Conservation (phyloP, 2,329 filamentous ascomycete species). For the Ilyonectria robusta region DNA sequence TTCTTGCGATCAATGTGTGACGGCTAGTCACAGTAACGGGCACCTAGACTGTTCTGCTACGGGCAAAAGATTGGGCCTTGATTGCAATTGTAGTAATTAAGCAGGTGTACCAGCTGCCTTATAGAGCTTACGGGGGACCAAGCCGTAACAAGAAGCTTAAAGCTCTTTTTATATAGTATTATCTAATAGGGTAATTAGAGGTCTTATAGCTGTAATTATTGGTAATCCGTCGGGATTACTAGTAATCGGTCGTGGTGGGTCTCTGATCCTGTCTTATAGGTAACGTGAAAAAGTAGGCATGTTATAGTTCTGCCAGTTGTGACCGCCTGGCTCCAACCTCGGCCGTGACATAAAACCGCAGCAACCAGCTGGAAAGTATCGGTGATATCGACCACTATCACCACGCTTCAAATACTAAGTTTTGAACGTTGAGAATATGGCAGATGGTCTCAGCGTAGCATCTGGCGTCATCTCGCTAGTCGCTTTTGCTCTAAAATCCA, state of each 20-base stretch:
- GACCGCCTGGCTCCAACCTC: no score
- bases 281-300: no score
- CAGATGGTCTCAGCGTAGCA: conserved; percentile 34
- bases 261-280: no score
- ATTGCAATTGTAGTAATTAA: conserved; percentile 7
- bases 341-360: no score
- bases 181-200: no score
- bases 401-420: not conserved
- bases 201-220: no score
- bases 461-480: conserved; percentile 34
- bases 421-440: conserved; percentile 23
- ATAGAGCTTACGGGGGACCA: conserved; percentile 2
- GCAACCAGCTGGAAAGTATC: not conserved
- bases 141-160: conserved; percentile 4
- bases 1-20: no score
- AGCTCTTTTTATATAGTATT: no score
- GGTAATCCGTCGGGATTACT: no score
- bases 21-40: not conserved
- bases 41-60: not conserved
- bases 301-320: no score
- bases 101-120: not conserved
- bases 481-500: conserved; percentile 40
- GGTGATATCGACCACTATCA: not conserved
- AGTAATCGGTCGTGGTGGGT: no score
- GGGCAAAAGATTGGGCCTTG: conserved; percentile 10